phyloP scores from a whole-genome alignment of 306 rosid species.

The Vigna angularis region DNA sequence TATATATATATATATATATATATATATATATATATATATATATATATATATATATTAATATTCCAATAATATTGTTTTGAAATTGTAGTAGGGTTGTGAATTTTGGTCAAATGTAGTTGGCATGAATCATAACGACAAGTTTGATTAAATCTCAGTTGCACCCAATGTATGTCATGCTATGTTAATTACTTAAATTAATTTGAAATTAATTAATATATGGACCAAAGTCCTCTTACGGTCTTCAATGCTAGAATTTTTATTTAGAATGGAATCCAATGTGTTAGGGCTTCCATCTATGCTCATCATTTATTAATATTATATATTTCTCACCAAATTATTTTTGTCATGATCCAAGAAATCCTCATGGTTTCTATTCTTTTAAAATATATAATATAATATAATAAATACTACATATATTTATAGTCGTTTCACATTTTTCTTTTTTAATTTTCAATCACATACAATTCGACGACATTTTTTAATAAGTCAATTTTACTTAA shows the following conservation, averaged over 20 bases:
- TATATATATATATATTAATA: background rate
- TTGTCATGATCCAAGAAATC: background rate
- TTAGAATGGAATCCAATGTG: conserved; percentile 47
- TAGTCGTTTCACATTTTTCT: too few species aligned
- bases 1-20: too few species aligned
- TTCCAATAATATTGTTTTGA: conserved; percentile 28
- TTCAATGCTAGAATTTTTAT: conserved; percentile 15
- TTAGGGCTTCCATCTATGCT: background rate
- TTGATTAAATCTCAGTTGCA: conserved; percentile 50
- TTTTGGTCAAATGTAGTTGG: conserved; percentile 53
- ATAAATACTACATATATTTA: too few species aligned
- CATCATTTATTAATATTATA: background rate
- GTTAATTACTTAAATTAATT: conserved; percentile 29
- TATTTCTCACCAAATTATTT: background rate
- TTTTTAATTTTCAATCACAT: too few species aligned
- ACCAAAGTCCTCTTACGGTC: conserved; percentile 42
- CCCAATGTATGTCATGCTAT: conserved; percentile 34
- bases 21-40: too few species aligned
- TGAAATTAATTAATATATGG: conserved; percentile 30
- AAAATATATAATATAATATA: too few species aligned
- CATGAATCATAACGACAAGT: conserved; percentile 47
- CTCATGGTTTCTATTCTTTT: background rate
- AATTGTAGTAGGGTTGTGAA: conserved; percentile 13
- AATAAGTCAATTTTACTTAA: too few species aligned
- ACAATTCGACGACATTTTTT: too few species aligned